These are phyloP conservation scores for Kwoniella sp. DNA, from an alignment of 768 basidiomycete species.

Conservation along the genomic window DNA sequence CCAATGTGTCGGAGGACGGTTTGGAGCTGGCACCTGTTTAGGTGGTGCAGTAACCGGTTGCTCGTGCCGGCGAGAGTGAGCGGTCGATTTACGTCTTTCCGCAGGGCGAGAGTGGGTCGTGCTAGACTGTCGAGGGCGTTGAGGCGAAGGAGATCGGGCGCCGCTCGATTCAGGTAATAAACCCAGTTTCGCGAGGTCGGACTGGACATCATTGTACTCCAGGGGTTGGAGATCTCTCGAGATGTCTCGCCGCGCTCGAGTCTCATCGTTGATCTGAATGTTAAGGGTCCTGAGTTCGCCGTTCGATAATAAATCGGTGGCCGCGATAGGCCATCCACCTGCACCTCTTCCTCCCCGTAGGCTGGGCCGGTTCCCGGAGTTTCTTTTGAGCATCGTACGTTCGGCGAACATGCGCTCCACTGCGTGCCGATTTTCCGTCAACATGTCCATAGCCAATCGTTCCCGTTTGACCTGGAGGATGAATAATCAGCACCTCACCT, in stretches of 20 bases:
- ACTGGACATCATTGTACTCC: constrained; percentile 4
- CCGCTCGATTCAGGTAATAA: background rate
- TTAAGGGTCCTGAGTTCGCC: constrained; percentile 11
- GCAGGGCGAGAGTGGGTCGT: background rate
- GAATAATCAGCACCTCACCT: background rate
- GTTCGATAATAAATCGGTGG: constrained; percentile 26
- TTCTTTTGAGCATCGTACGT: constrained; percentile 16
- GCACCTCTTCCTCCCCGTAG: constrained; percentile 34
- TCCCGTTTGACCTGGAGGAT: constrained; percentile 13
- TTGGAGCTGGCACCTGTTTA: background rate
- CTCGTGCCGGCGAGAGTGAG: background rate
- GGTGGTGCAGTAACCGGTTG: background rate
- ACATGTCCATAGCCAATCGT: constrained; percentile 16
- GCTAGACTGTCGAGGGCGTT: background rate
- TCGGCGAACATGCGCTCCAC: constrained; percentile 18
- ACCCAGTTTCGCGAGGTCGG: constrained; percentile 18
- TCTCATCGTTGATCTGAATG: constrained; percentile 10
- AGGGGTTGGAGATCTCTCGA: constrained; percentile 12
- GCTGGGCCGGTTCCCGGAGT: constrained; percentile 10
- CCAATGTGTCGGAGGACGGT: background rate
- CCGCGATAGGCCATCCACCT: constrained; percentile 38
- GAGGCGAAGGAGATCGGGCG: background rate
- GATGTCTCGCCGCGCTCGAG: constrained; percentile 16
- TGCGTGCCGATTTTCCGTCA: constrained; percentile 16
- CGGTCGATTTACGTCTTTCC: constrained; percentile 4